Evolutionary conservation across 768 basidiomycete species (phyloP), one percentile per base, ranked within the genome.

Genomic region (Tubosaeta sp.): DNA sequence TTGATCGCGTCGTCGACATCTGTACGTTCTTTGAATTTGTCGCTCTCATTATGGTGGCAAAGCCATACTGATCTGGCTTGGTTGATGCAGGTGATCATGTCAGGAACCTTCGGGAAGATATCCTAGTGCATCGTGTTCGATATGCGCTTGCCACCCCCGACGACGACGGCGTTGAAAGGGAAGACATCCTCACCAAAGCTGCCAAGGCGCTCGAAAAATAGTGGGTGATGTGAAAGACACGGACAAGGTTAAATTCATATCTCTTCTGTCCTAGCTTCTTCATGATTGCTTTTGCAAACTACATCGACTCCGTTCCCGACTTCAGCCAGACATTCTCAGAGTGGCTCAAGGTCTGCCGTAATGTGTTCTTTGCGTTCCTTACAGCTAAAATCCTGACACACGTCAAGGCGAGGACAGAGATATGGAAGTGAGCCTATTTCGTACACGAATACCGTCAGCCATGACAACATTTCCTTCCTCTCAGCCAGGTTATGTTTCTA

Each of bases 251-350:
- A 26, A 47, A 17, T 48, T 42, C 33, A 27, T 50, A 33, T 38
- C 17, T n/a, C 25, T 12, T n/a, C 5, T 19, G 3, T 39, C 10
- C 17, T 51, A 93, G 90, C 68, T 97, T 95, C 74, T 97, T 97
- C 71, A 82, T 94, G 59, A 88, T 98, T 53, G 89, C 88, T 0
- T 99, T 97, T 62, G 88, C 94, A 3, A 90, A 85, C 54, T 99
- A 88, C 60, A 84, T 95, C 6, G 81, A 84, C 51, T 81, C 86
- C 48, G 76, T 78, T 26, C 78, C 84, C 12, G 73, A 80, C 58
- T 81, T 87, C 64, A 67, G 73, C 38, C 80, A 84, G 56, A 83
- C 78, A 11, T 97, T 98, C 67, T 85, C 86, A 1, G 75, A 80
- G n/a, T 97, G 94, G 94, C 71, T 97, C 32, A 85, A 85, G 78